These are phyloP conservation scores for Leishmania braziliensis DNA, from an alignment of 208 protist genomes.

Conservation along the genomic window DNA sequence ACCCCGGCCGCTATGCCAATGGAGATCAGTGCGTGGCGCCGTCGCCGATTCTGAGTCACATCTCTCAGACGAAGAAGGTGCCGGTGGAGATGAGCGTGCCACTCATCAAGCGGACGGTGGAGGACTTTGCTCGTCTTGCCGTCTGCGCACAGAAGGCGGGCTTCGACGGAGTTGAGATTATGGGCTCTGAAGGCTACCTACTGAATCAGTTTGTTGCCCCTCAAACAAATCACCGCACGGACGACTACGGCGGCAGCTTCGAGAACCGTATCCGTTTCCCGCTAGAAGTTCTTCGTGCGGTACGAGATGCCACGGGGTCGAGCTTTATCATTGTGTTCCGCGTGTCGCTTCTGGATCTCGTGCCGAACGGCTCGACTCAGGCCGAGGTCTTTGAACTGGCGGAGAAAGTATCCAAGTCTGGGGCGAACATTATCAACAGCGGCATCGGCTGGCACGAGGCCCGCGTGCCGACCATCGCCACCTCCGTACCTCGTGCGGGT, in stretches of 20 bases:
- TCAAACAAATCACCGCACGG: slow-evolving; percentile 88
- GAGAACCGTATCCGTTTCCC: slow-evolving; percentile 86
- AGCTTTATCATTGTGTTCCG: slow-evolving; percentile 93
- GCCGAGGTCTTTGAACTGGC: slow-evolving; percentile 82
- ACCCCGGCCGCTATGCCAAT: slow-evolving; percentile 83
- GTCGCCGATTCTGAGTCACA: slow-evolving; percentile 52
- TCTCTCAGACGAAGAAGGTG: slow-evolving; percentile 57
- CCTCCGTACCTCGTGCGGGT: slow-evolving; percentile 85
- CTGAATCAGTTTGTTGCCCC: slow-evolving; percentile 93
- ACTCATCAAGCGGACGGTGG: slow-evolving; percentile 80
- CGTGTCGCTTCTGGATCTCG: slow-evolving; percentile 93
- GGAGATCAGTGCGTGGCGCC: slow-evolving; percentile 53
- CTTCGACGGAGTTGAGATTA: slow-evolving; percentile 96
- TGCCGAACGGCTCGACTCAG: slow-evolving; percentile 83
- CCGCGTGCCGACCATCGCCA: slow-evolving; percentile 92
- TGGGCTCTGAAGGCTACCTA: slow-evolving; percentile 92
- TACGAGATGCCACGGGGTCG: slow-evolving; percentile 47
- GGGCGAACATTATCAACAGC: slow-evolving; percentile 93
- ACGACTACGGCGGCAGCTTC: slow-evolving; percentile 81
- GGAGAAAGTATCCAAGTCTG: slow-evolving; percentile 64
- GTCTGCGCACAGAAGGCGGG: slow-evolving; percentile 89
- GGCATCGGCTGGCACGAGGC: slow-evolving; percentile 96
- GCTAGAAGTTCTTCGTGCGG: slow-evolving; percentile 79
- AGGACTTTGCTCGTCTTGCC: slow-evolving; percentile 82
- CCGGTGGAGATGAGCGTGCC: slow-evolving; percentile 65